A percentile compares a stretch with the other conserved stretches of the same genome.
These are phyloP conservation scores for Myochromella boudieri DNA, from an alignment of 768 basidiomycete species.

Conservation along the genomic window DNA sequence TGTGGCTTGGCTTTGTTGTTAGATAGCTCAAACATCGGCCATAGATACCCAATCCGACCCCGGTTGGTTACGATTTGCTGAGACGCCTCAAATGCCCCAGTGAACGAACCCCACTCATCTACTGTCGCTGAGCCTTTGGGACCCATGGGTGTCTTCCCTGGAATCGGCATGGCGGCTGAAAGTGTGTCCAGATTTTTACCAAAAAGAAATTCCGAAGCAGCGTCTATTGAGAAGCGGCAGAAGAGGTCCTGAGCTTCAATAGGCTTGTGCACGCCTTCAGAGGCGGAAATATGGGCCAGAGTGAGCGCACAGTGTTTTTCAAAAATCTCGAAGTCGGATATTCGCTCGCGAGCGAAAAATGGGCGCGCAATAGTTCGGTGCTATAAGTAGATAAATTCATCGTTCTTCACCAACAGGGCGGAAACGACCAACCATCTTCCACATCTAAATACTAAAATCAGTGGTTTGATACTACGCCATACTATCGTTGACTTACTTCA, in stretches of 20 bases:
- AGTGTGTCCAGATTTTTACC: slow-evolving; percentile 64
- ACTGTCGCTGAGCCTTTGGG: slow-evolving; percentile 61
- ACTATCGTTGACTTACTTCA: slow-evolving; percentile 39
- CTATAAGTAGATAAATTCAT: slow-evolving; percentile 28
- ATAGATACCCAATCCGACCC: slow-evolving; percentile 51
- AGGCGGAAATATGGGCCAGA: slow-evolving; percentile 44
- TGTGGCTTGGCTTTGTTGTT: slow-evolving; percentile 50
- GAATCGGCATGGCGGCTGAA: slow-evolving; percentile 49
- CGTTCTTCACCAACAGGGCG: not conserved
- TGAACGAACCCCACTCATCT: slow-evolving; percentile 63
- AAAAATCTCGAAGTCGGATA: slow-evolving; percentile 68
- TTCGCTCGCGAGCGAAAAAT: slow-evolving; percentile 73
- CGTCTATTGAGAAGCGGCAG: slow-evolving; percentile 66
- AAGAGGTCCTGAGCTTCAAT: slow-evolving; percentile 71
- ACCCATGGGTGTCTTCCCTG: slow-evolving; percentile 44
- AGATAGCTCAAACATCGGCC: slow-evolving; percentile 63
- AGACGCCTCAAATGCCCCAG: slow-evolving; percentile 55
- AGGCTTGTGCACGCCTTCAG: slow-evolving; percentile 36
- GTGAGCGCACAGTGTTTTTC: slow-evolving; percentile 53
- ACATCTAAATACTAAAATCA: slow-evolving; percentile 35
- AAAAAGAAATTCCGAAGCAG: slow-evolving; percentile 74
- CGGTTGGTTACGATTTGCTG: slow-evolving; percentile 53
- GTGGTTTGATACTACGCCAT: slow-evolving; percentile 3
- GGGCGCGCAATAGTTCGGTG: slow-evolving; percentile 69
- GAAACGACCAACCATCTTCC: slow-evolving; percentile 56